Evolutionary conservation across 2,329 filamentous ascomycete genomes (phyloP), one percentile per base, ranked within the genome.

Genomic region (Venturia asperata): DNA sequence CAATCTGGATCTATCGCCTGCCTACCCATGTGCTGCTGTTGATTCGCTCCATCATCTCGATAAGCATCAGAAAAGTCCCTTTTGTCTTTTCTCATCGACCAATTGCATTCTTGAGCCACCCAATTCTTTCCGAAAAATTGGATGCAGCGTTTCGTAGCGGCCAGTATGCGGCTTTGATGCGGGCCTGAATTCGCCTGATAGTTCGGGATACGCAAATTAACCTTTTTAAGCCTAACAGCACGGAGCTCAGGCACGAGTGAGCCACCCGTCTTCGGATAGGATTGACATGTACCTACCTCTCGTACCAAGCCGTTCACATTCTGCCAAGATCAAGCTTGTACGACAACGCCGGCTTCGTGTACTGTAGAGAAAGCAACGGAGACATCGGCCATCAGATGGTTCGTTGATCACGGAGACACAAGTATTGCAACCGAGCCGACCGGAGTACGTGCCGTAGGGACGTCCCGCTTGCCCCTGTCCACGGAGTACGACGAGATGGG

Each of bases 1-100:
- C 52, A 58, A n/a, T 34, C 52, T 37, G 52, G 52, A 37, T 37
- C 30, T 58, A n/a, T 58, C 52, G 30, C 52, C 52, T 37, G 52
- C 52, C 7, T 7, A 58, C 30, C 52, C 52, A 58, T 58, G 52
- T 58, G 52, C 52, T 3, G 30, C 52, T 27, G 52, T 37, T 58
- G 30, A 37, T 58, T 37, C n/a, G 37, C 52, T 58, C 52, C 37
- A 58, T 19, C 52, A 34, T 3, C n/a, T n/a, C 52, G 52, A 58
- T 58, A 37, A 27, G 49, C 49, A 56, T 10, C 11, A 34, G 27
- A 34, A 56, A 56, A 56, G 15, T 5, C 34, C 17, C 49, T 34
- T 56, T 56, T 56, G 2, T 15, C 52, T 37, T 37, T 10, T n/a
- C 15, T 13, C 52, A 58, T 34, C 52, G 6, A 58, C 52, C 27